phyloP scores from a whole-genome alignment of 2,329 filamentous ascomycete genomes.

The Xylariaceae sp. region DNA sequence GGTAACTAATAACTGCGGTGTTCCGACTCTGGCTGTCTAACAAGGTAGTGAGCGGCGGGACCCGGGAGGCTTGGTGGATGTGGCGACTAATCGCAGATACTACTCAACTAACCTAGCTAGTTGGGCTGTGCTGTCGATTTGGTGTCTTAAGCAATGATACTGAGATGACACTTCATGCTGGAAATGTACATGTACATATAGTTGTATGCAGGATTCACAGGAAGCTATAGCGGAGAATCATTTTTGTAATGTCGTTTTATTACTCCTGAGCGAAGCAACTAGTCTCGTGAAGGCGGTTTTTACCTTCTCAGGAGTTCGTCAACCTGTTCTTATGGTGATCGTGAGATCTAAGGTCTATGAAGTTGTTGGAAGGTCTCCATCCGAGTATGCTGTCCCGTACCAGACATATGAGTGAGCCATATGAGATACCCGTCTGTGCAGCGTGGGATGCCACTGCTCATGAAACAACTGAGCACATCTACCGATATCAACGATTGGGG shows the following conservation, averaged over 20 bases:
- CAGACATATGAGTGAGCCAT: too few relatives aligned
- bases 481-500: neutral
- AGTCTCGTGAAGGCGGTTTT: neutral
- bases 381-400: too few relatives aligned
- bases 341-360: neutral
- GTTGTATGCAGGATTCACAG: too few relatives aligned
- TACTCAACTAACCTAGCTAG: too few relatives aligned
- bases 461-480: neutral
- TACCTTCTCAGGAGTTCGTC: neutral
- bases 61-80: too few relatives aligned
- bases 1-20: too few relatives aligned
- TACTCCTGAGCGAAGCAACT: neutral
- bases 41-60: too few relatives aligned
- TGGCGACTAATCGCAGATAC: too few relatives aligned
- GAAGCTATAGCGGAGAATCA: neutral
- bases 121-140: neutral
- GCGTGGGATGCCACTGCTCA: neutral
- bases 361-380: neutral
- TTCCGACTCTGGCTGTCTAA: too few relatives aligned
- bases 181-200: too few relatives aligned
- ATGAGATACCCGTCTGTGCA: neutral
- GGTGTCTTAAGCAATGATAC: neutral
- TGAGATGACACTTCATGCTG: too few relatives aligned
- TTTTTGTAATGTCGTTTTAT: neutral
- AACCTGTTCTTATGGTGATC: neutral